Percentiles rank a stretch among this genome's conserved stretches.
These are phyloP conservation scores for Podaxis sp. DNA, from an alignment of 768 basidiomycete species.

Conservation along the genomic window DNA sequence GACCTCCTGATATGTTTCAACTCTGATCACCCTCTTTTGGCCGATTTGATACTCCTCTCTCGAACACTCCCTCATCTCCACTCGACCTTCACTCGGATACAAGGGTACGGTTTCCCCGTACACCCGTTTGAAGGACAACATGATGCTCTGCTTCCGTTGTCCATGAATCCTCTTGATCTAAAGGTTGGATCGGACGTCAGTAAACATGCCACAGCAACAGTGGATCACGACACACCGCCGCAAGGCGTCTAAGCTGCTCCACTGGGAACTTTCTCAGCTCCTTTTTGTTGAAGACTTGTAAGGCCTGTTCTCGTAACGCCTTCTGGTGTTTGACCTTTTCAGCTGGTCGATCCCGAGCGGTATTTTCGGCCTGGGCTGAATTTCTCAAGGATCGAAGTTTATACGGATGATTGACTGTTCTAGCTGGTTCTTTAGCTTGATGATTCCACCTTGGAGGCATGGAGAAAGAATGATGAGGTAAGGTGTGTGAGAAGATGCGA, in stretches of 20 bases:
- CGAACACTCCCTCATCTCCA: slow-evolving; percentile 12
- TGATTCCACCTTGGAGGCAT: slow-evolving; percentile 9
- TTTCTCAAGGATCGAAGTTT: slow-evolving; percentile 7
- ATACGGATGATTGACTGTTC: slow-evolving; percentile 3
- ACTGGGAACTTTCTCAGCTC: slow-evolving; percentile 9
- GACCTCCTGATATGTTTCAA: slow-evolving; percentile 9
- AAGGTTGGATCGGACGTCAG: background rate
- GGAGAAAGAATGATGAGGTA: background rate
- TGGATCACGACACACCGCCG: background rate
- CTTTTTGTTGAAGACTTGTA: slow-evolving; percentile 5
- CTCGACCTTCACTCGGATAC: slow-evolving; percentile 10
- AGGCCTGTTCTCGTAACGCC: slow-evolving; percentile 10
- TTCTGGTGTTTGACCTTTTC: slow-evolving; percentile 9
- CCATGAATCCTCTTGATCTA: slow-evolving; percentile 10
- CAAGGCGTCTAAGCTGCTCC: slow-evolving; percentile 9
- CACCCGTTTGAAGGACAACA: slow-evolving; percentile 6
- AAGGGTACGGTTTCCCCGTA: slow-evolving; percentile 7
- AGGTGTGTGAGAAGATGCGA: background rate
- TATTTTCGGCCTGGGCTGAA: background rate
- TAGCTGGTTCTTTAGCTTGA: slow-evolving; percentile 1
- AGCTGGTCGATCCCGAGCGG: slow-evolving; percentile 2
- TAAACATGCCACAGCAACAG: background rate
- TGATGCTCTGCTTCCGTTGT: slow-evolving; percentile 12
- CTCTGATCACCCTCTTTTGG: slow-evolving; percentile 2
- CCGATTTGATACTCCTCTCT: slow-evolving; percentile 13